Evolutionary conservation across 495 filamentous ascomycete species (phyloP).

Genomic region (Penicillium atrosanguineum): DNA sequence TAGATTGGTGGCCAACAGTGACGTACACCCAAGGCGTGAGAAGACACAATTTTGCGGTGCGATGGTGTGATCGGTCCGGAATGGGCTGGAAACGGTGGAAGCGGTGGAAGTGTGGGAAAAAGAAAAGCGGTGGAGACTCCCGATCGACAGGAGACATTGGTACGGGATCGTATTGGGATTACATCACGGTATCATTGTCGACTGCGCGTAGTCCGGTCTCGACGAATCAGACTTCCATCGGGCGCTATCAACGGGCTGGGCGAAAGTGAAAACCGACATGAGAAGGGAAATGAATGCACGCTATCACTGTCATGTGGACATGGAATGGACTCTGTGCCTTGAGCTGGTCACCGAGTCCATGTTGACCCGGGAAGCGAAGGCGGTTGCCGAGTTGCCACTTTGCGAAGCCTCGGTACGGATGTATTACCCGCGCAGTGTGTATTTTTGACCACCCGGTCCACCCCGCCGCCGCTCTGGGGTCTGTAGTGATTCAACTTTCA

Average conservation of each 20-base stretch:
- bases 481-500: not conserved
- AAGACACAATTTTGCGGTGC: conserved; percentile 35
- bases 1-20: conserved; percentile 5
- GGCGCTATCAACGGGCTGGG: no score
- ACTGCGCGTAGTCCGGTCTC: not conserved
- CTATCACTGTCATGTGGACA: conserved; percentile 1
- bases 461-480: not conserved
- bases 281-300: not conserved
- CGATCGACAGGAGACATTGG: not conserved
- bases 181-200: not conserved
- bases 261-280: no score
- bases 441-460: not conserved
- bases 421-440: not conserved
- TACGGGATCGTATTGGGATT: not conserved
- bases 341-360: not conserved
- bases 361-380: not conserved
- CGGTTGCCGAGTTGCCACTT: conserved; percentile 8
- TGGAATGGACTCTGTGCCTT: conserved; percentile 1
- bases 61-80: conserved; percentile 42
- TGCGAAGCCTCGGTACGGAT: not conserved
- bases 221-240: no score
- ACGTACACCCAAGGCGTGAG: conserved; percentile 27
- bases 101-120: no score
- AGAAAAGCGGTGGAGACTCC: not conserved
- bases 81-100: not conserved